Percentiles rank a stretch among this genome's conserved stretches.
These are phyloP conservation scores for Coniella vitis DNA, from an alignment of 2,329 filamentous ascomycete species.

Conservation along the genomic window DNA sequence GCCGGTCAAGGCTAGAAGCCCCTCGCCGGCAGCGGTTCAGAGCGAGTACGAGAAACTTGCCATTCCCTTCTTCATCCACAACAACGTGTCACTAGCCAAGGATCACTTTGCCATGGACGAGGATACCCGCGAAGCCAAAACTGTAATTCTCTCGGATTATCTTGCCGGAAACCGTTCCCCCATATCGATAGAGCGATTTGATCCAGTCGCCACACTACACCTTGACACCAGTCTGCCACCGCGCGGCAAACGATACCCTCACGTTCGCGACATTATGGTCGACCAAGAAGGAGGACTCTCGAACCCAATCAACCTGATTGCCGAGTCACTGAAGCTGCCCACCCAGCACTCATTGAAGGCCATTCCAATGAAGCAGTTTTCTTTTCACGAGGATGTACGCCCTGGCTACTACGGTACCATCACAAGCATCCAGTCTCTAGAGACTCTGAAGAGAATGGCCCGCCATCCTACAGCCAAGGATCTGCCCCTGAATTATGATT, in stretches of 20 bases:
- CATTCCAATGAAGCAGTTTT: slow-evolving; percentile 57
- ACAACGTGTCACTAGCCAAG: slow-evolving; percentile 64
- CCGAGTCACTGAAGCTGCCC: slow-evolving; percentile 33
- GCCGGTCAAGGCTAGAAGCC: slow-evolving; percentile 13
- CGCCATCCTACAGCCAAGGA: slow-evolving; percentile 44
- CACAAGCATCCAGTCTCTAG: slow-evolving; percentile 50
- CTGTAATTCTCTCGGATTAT: slow-evolving; percentile 45
- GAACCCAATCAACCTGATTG: slow-evolving; percentile 29
- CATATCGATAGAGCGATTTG: slow-evolving; percentile 34
- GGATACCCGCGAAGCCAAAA: slow-evolving; percentile 46
- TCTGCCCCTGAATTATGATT: slow-evolving; percentile 69
- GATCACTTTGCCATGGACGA: slow-evolving; percentile 51
- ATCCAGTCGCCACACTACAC: slow-evolving; percentile 37
- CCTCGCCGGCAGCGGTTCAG: slow-evolving; percentile 15
- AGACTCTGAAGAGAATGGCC: slow-evolving; percentile 44
- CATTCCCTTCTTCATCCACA: slow-evolving; percentile 72
- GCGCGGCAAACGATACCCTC: slow-evolving; percentile 42
- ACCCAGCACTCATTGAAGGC: slow-evolving; percentile 36
- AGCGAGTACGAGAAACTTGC: slow-evolving; percentile 65
- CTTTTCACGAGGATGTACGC: slow-evolving; percentile 58
- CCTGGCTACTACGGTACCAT: slow-evolving; percentile 68
- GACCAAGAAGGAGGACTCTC: slow-evolving; percentile 36
- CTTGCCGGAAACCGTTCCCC: slow-evolving; percentile 40
- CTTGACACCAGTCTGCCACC: slow-evolving; percentile 33
- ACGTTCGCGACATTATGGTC: slow-evolving; percentile 57